A percentile compares a stretch with the other conserved stretches of the same genome.
phyloP scores from a whole-genome alignment of 2,329 filamentous ascomycete species.

The Fusarium piperis region DNA sequence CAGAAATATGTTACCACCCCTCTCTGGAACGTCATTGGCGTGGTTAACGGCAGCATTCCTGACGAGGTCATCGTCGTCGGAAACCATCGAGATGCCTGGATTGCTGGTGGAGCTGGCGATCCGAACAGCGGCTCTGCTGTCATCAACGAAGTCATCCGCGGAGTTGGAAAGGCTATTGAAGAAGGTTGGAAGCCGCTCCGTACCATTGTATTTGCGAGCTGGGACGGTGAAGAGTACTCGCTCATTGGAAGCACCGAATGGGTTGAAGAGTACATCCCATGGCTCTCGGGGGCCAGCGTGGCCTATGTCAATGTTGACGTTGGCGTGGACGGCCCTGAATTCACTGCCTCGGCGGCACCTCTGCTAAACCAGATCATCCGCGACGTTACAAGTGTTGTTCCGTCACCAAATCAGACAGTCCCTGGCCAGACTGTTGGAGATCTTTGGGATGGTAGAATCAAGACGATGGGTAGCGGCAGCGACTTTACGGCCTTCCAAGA shows the following conservation, averaged over 20 bases:
- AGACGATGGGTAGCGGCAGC: slow-evolving; percentile 76
- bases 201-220: slow-evolving; percentile 89
- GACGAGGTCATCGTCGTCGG: slow-evolving; percentile 90
- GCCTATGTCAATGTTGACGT: slow-evolving; percentile 91
- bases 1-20: slow-evolving; percentile 85
- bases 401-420: slow-evolving; percentile 81
- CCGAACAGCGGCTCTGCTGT: slow-evolving; percentile 85
- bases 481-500: slow-evolving; percentile 82
- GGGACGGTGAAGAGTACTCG: slow-evolving; percentile 87
- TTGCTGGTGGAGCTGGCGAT: slow-evolving; percentile 83
- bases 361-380: slow-evolving; percentile 78
- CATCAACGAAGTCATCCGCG: slow-evolving; percentile 80
- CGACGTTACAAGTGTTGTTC: slow-evolving; percentile 70
- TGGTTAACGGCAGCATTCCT: slow-evolving; percentile 86
- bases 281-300: slow-evolving; percentile 77
- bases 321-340: slow-evolving; percentile 71
- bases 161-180: slow-evolving; percentile 76
- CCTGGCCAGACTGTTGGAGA: slow-evolving; percentile 75
- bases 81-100: slow-evolving; percentile 94
- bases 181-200: slow-evolving; percentile 71
- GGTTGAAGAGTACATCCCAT: slow-evolving; percentile 89
- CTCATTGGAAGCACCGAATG: slow-evolving; percentile 89
- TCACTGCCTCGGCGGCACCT: slow-evolving; percentile 74
- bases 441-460: slow-evolving; percentile 69
- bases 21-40: slow-evolving; percentile 90